Evolutionary conservation across 2,329 filamentous ascomycete genomes (phyloP).

Genomic region (Mycosphaerella arachidis): DNA sequence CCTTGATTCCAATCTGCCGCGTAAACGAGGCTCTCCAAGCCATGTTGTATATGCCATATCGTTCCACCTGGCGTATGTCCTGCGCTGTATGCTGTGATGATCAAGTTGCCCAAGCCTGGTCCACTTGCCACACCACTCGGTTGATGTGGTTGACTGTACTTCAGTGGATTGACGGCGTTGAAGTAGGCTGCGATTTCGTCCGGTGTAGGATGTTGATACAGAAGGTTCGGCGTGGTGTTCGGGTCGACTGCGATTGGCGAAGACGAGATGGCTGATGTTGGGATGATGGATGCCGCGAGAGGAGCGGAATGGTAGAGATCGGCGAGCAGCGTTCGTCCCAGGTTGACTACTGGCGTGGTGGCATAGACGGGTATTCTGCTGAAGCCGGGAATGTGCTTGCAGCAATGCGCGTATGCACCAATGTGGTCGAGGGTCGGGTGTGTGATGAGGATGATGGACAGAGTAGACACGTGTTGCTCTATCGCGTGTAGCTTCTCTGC

Average conservation of each 20-base stretch:
- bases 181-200: constrained; percentile 94
- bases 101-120: constrained; percentile 82
- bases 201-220: constrained; percentile 66
- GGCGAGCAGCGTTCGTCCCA: constrained; percentile 84
- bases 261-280: constrained; percentile 57
- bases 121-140: constrained; percentile 82
- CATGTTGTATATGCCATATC: constrained; percentile 98
- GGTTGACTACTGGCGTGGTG: constrained; percentile 85
- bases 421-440: constrained; percentile 90
- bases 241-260: constrained; percentile 34
- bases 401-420: constrained; percentile 91
- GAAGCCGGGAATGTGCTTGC: constrained; percentile 91
- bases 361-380: constrained; percentile 90
- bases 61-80: constrained; percentile 94
- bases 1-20: constrained; percentile 98
- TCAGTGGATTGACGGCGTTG: constrained; percentile 80
- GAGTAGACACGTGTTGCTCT: constrained; percentile 85
- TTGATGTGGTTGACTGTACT: constrained; percentile 95
- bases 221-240: constrained; percentile 57
- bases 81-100: constrained; percentile 93
- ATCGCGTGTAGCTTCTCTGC: constrained; percentile 76
- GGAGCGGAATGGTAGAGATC: constrained; percentile 90
- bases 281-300: constrained; percentile 78
- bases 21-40: constrained; percentile 93
- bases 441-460: constrained; percentile 90